Evolutionary conservation across 805 yeast species (phyloP).

Genomic region (Maudiozyma pseudohumilis): DNA sequence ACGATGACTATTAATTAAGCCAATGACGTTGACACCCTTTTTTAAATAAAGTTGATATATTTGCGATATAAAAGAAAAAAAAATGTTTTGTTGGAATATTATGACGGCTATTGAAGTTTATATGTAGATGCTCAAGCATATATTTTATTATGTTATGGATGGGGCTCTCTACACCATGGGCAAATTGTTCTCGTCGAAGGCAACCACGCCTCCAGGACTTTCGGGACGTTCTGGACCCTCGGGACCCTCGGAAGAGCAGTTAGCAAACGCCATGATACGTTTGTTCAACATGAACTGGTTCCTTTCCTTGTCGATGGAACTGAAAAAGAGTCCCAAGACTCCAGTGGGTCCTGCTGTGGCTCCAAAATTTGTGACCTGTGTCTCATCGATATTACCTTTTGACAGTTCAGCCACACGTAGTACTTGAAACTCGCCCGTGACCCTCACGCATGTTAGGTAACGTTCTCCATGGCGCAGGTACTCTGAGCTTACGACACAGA

Average conservation of each 20-base stretch:
- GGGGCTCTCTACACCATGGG: too few relatives aligned
- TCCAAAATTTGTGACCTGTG: neutral
- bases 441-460: neutral
- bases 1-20: too few relatives aligned
- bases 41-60: too few relatives aligned
- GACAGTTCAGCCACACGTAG: neutral
- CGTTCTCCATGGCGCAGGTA: neutral
- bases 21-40: too few relatives aligned
- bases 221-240: neutral
- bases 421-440: constrained; percentile 9
- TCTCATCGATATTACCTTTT: neutral
- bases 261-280: neutral
- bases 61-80: too few relatives aligned
- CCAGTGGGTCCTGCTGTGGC: neutral
- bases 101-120: too few relatives aligned
- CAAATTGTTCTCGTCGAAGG: too few relatives aligned
- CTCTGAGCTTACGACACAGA: constrained; percentile 11
- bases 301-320: constrained; percentile 1
- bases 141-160: too few relatives aligned
- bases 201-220: neutral
- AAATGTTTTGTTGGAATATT: too few relatives aligned
- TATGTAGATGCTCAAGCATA: too few relatives aligned
- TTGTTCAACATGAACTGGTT: neutral
- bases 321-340: neutral
- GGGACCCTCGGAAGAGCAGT: neutral